phyloP scores from a whole-genome alignment of 2,329 filamentous ascomycete genomes.

The Beauveria caledonica region DNA sequence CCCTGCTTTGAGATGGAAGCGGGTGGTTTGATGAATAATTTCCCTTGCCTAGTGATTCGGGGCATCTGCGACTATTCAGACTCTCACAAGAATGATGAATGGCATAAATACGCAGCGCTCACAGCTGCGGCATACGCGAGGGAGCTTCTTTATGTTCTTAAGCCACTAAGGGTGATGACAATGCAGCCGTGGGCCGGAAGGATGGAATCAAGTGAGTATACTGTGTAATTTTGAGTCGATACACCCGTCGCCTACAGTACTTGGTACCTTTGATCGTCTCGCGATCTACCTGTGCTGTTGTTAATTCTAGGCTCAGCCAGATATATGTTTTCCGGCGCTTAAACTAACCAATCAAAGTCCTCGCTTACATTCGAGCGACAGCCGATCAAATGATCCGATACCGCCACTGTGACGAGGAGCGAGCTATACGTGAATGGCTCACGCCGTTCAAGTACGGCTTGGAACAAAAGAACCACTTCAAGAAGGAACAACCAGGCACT shows the following conservation, averaged over 20 bases:
- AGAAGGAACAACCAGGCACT: conserved; percentile 25
- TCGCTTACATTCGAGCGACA: too few species aligned
- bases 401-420: not conserved
- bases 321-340: too few species aligned
- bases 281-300: too few species aligned
- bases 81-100: conserved; percentile 28
- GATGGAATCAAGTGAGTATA: not conserved
- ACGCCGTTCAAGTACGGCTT: conserved; percentile 24
- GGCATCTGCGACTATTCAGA: conserved; percentile 31
- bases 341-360: too few species aligned
- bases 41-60: conserved; percentile 25
- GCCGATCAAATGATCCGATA: too few species aligned
- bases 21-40: conserved; percentile 16
- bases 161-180: not conserved
- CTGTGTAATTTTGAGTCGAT: not conserved
- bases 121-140: conserved; percentile 20
- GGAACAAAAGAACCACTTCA: conserved; percentile 29
- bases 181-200: not conserved
- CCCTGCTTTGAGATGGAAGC: conserved; percentile 22
- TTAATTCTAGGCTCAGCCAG: too few species aligned
- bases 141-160: conserved; percentile 7
- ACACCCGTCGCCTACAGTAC: too few species aligned
- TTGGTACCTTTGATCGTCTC: too few species aligned
- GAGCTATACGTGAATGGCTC: conserved; percentile 27
- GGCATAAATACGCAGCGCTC: conserved; percentile 26